These are phyloP conservation scores for Pleurostoma richardsiae DNA, from an alignment of 2,329 filamentous ascomycete genomes.

Conservation along the genomic window DNA sequence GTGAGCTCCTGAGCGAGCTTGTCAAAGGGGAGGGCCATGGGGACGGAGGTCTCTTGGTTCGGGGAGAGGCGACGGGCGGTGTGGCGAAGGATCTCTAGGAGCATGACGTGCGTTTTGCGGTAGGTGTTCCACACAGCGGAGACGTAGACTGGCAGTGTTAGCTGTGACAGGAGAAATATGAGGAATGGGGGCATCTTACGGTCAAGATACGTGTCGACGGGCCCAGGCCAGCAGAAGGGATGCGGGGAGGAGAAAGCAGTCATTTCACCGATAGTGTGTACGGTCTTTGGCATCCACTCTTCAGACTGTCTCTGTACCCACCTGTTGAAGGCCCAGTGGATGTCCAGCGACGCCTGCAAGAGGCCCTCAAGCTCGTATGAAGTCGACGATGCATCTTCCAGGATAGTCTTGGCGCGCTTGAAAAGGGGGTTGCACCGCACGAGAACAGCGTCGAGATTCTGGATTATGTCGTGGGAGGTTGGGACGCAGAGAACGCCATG, in stretches of 20 bases:
- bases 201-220: not conserved
- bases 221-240: not conserved
- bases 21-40: not conserved
- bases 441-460: not conserved
- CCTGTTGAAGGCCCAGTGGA: not conserved
- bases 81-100: not conserved
- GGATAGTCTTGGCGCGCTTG: not conserved
- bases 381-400: not conserved
- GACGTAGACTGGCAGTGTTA: not conserved
- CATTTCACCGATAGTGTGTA: not conserved
- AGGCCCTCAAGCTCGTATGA: not conserved
- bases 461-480: not conserved
- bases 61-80: not conserved
- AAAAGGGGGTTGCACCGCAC: not conserved
- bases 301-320: not conserved
- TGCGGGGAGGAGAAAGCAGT: not conserved
- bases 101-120: not conserved
- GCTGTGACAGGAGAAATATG: not conserved
- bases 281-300: not conserved
- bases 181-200: not conserved
- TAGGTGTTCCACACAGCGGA: not conserved
- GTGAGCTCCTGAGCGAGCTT: not conserved
- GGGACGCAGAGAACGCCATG: not conserved
- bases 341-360: not conserved
- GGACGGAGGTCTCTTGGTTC: not conserved